Percentiles rank a stretch among this genome's conserved stretches.
Conservation (phyloP, 768 basidiomycete genomes). For the Pholiota microspora region DNA sequence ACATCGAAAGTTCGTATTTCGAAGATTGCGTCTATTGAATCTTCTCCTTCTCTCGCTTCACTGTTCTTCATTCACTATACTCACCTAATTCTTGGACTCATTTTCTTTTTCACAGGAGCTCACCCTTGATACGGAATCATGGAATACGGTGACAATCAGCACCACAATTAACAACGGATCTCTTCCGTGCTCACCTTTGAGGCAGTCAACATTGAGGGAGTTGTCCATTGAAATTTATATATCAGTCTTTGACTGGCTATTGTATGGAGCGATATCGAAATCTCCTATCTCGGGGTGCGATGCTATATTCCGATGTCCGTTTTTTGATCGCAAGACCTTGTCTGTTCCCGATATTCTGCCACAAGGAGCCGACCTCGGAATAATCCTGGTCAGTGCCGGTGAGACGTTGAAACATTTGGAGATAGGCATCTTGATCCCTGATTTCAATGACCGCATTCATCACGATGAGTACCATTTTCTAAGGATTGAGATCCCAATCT, state of each 20-base stretch:
- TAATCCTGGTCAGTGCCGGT: constrained; percentile 21
- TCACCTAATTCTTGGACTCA: constrained; percentile 46
- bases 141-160: constrained; percentile 42
- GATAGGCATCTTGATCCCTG: constrained; percentile 25
- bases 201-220: constrained; percentile 28
- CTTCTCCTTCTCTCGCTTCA: constrained; percentile 27
- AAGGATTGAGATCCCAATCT: too few relatives aligned
- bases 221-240: constrained; percentile 31
- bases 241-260: constrained; percentile 29
- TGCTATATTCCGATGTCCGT: constrained; percentile 7
- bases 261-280: constrained; percentile 21
- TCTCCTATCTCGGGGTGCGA: not conserved
- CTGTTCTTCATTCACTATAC: constrained; percentile 43
- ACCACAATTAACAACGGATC: constrained; percentile 20
- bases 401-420: constrained; percentile 29
- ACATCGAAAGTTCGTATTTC: constrained; percentile 28
- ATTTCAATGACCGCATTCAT: constrained; percentile 5
- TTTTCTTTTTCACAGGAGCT: constrained; percentile 47
- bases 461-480: not conserved
- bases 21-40: constrained; percentile 50
- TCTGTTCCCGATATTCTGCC: constrained; percentile 29
- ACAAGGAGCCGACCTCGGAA: constrained; percentile 21
- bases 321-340: constrained; percentile 20
- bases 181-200: not conserved
- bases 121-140: constrained; percentile 45